Base-by-base conservation (phyloP, 2,329 filamentous ascomycete species). In the Coccinonectria pachysandricola region DNA sequence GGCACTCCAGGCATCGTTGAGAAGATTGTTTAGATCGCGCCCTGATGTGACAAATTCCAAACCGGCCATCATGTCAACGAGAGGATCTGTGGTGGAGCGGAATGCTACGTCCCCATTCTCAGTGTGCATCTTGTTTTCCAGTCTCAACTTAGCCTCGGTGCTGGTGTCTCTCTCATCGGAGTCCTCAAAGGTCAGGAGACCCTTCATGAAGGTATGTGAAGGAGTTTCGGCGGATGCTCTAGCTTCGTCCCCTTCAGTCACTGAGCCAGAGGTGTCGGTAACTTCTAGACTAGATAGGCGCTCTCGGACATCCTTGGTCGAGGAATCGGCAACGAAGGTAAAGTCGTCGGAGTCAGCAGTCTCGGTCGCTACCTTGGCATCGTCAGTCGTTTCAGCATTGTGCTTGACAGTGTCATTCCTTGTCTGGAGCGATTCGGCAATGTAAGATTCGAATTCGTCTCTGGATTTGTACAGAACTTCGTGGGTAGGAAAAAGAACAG, bases 51-150 rank as follows among this genome's bases (percentile, higher is more conserved):
- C 46, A 0, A 62, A 56, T 27, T 63, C 58, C 0, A 74, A 53
- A 32, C 71, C 63, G 17, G 53, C 52, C 47, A 75, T 75, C 3
- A 75, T 52, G 38, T 75, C 66, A 4, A 74, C 56, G 0, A 75
- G 49, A 0, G 54, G 29, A 4, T 58, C 50, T 3, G 52, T 49
- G 1, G 65, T 66, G 2, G 64, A 66, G 8, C 53, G 43, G 35
- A 60, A 57, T 5, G 69, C 59, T 2, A 68, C 40, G 32, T 68
- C 68, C 4, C 30, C 39, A 30, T 75, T 73, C 17, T 65, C 58
- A 0, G 68, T 75, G n/a, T 59, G 40, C 48, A 65, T 64, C 46
- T 60, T 62, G 42, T 62, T 62, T 3, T 57, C 43, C 23, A 49
- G 42, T 16, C 48, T 27, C 3, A 19, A 28, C 9, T 31, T 18